A percentile compares a stretch with the other conserved stretches of the same genome.
These are phyloP conservation scores for Fusarium piperis DNA, from an alignment of 2,329 filamentous ascomycete species.

Conservation along the genomic window DNA sequence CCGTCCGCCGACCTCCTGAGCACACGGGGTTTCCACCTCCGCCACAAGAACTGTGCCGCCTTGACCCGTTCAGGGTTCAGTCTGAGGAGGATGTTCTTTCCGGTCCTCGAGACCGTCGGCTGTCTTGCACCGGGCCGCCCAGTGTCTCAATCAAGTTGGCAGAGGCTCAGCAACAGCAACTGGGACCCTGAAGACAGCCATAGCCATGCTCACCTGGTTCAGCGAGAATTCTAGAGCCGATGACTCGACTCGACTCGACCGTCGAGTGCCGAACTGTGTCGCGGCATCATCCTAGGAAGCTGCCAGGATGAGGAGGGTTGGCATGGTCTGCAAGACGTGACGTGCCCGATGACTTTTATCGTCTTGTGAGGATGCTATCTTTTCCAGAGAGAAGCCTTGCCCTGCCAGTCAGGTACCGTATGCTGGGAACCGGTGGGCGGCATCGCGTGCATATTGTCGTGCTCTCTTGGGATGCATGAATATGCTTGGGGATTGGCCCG, in stretches of 20 bases:
- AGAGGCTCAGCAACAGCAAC: not conserved
- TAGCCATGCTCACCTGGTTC: not conserved
- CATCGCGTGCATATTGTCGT: slow-evolving; percentile 23
- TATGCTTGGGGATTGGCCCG: slow-evolving; percentile 33
- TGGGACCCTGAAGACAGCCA: not conserved
- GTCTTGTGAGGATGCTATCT: slow-evolving; percentile 6
- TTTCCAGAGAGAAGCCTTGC: slow-evolving; percentile 6
- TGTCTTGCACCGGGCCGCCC: slow-evolving; percentile 1
- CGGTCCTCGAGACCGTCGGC: not conserved
- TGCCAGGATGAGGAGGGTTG: slow-evolving; percentile 2
- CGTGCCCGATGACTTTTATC: not conserved
- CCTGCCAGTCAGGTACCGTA: slow-evolving; percentile 16
- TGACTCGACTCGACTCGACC: not conserved
- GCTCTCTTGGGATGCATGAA: slow-evolving; percentile 10
- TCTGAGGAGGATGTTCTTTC: slow-evolving; percentile 1
- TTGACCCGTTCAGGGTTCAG: not conserved
- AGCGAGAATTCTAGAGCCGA: not conserved
- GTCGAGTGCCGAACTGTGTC: not conserved
- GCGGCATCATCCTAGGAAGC: not conserved
- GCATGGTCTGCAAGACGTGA: slow-evolving; percentile 1
- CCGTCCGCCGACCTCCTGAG: slow-evolving; percentile 3
- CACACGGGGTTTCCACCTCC: slow-evolving; percentile 6
- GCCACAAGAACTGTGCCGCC: slow-evolving; percentile 13
- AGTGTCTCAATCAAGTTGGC: not conserved
- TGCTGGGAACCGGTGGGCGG: slow-evolving; percentile 28